Base-by-base conservation (phyloP, 106 monocot genomes). In the Acanthochlamys bracteata region DNA sequence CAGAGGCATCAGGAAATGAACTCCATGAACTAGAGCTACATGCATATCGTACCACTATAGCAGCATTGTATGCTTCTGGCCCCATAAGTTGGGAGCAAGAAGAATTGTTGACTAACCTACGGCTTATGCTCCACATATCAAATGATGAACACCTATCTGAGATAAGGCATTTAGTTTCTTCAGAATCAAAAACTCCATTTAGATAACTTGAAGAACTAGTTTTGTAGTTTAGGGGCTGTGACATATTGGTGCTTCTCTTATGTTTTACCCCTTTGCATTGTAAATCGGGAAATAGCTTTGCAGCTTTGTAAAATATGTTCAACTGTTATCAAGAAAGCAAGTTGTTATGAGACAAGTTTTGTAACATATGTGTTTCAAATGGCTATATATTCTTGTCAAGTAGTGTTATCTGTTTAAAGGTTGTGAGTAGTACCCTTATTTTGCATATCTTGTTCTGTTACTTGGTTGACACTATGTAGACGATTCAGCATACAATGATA, bases 41-140 rank as follows among this genome's bases (percentile, higher is more conserved):
- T 76, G 86, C 75, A 11, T 90, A 86, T 41, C 75, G 67, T 62
- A 40, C 77, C 22, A 80, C 76, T 17, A 64, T 90, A 75, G 62
- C 59, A 57, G 86, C 83, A 54, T 75, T 86, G 23, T 75, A 90
- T 78, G 80, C 74, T 78, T 86, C 80, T 78, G 90, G 90, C 10
- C 72, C 86, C 56, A 77, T 90, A 53, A 90, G 83, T 74, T 90
- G 90, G 90, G 86, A 86, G 58, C 90, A 86, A 56, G 90, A 90
- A 77, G 65, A 72, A 66, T 67, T 90, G 65, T 53, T 90, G 68
- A 78, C 90, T 23, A 78, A 90, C 66, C 78, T 90, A n/a, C 86
- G 90, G 10, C 53, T 75, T 73, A 66, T 59, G 55, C 73, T 86
- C 49, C 75, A 90, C 60, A 86, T 90, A 64, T 86, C 90, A 54